Base-by-base conservation (phyloP, 2,329 filamentous ascomycete genomes). In the Passalora sequoiae region DNA sequence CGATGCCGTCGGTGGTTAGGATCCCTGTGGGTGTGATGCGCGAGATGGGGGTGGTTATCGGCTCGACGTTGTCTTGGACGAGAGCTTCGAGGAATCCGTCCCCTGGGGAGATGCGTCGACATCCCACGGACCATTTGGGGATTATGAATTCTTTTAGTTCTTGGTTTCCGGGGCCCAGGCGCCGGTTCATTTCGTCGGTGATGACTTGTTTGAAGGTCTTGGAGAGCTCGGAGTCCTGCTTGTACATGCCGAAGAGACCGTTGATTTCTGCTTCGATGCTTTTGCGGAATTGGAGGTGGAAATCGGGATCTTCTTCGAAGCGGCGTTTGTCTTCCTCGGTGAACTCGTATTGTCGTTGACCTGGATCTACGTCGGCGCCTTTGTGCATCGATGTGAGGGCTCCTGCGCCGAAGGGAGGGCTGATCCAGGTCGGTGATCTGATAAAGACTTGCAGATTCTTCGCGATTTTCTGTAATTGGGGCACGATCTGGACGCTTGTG, bases 351-450 rank as follows among this genome's bases (percentile, higher is more conserved):
- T 13, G 6, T 13, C 10, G 16, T 13, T 8, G 8, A 15, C 15
- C 12, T 27, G 24, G 24, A 12, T 27, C 24, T 27, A 67, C 46
- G 15, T 64, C 40, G 8, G 44, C 43, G 6, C 50, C 51, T 2
- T 61, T 61, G 16, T 54, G 58, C 40, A 65, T 64, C 9, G 60
- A n/a, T n/a, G n/a, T 19, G 61, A 78, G 81, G 0, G 78, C 77
- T 2, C 75, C 70, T 0, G 80, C 76, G 25, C 85, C 76, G 81
- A 81, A 84, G 0, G 81, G 83, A 28, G 69, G 73, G 51, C 74
- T 80, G 10, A 76, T 49, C 46, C n/a, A 68, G 46, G 8, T 55
- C 45, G 2, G 67, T 28, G 44, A 65, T 51, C 60, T 42, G 46
- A n/a, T n/a, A n/a, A n/a, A n/a, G n/a, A n/a, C n/a, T n/a, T n/a